phyloP scores from a whole-genome alignment of 305 asterid species.

The Lippia alba region DNA sequence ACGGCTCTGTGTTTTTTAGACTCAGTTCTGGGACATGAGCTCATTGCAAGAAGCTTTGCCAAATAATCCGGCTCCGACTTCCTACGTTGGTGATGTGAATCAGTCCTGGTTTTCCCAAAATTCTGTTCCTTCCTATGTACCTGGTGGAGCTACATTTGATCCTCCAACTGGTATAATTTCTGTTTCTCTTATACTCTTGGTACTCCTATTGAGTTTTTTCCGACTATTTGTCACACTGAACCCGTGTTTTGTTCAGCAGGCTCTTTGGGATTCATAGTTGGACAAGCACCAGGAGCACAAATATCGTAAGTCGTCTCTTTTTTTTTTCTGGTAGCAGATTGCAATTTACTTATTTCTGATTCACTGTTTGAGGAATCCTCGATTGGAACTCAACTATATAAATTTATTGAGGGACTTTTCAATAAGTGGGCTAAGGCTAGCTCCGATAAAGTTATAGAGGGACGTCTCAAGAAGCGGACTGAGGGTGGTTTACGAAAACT shows the following conservation, averaged over 20 bases:
- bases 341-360: too few relatives aligned
- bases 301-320: constrained; percentile 54
- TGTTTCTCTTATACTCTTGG: not conserved
- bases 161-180: constrained; percentile 40
- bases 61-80: constrained; percentile 45
- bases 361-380: too few relatives aligned
- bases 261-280: constrained; percentile 61
- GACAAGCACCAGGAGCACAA: constrained; percentile 57
- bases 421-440: too few relatives aligned
- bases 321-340: constrained; percentile 7
- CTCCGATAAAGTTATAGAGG: too few relatives aligned
- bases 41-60: constrained; percentile 73
- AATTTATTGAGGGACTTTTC: too few relatives aligned
- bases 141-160: constrained; percentile 44
- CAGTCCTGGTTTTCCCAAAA: constrained; percentile 67
- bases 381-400: too few relatives aligned
- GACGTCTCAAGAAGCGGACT: too few relatives aligned
- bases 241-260: constrained; percentile 45
- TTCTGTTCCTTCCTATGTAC: constrained; percentile 48
- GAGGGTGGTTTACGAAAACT: too few relatives aligned
- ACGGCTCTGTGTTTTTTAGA: constrained; percentile 29
- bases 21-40: constrained; percentile 74
- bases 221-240: constrained; percentile 16
- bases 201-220: not conserved
- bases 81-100: constrained; percentile 54